These are phyloP conservation scores for Nemania sp. DNA, from an alignment of 2,329 filamentous ascomycete genomes.

Conservation along the genomic window DNA sequence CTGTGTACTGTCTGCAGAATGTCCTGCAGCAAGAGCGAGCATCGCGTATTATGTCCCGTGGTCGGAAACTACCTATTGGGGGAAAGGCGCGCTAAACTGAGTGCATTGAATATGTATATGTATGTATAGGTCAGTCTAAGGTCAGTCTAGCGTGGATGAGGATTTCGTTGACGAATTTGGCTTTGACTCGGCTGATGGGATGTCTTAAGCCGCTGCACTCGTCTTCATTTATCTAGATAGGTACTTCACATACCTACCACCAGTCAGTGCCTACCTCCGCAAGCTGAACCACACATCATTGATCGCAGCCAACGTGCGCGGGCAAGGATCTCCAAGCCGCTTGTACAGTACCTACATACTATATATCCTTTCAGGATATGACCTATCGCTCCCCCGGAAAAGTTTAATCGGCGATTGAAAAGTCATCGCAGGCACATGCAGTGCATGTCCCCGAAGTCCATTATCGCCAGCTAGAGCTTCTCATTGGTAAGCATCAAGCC, in stretches of 20 bases:
- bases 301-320: too few species aligned
- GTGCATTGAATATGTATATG: not conserved
- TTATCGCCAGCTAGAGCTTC: conserved; percentile 8
- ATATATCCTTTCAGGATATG: not conserved
- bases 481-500: conserved; percentile 28
- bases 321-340: not conserved
- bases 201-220: not conserved
- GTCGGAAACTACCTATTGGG: not conserved
- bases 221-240: not conserved
- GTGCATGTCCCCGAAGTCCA: conserved; percentile 15
- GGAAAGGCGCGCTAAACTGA: conserved; percentile 7
- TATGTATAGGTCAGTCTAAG: not conserved
- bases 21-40: conserved; percentile 23
- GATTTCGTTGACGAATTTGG: conserved; percentile 1
- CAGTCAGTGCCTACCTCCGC: too few species aligned
- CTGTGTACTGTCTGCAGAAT: conserved; percentile 19
- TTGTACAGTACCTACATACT: conserved; percentile 1
- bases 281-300: not conserved
- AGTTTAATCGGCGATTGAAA: conserved; percentile 21
- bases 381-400: not conserved
- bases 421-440: conserved; percentile 1
- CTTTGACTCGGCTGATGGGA: conserved; percentile 23
- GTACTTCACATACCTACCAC: not conserved
- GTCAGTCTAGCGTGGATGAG: not conserved
- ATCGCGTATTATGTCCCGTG: conserved; percentile 5